These are phyloP conservation scores for Fonsecaea pugnacius DNA, from an alignment of 2,329 filamentous ascomycete species.

Conservation along the genomic window DNA sequence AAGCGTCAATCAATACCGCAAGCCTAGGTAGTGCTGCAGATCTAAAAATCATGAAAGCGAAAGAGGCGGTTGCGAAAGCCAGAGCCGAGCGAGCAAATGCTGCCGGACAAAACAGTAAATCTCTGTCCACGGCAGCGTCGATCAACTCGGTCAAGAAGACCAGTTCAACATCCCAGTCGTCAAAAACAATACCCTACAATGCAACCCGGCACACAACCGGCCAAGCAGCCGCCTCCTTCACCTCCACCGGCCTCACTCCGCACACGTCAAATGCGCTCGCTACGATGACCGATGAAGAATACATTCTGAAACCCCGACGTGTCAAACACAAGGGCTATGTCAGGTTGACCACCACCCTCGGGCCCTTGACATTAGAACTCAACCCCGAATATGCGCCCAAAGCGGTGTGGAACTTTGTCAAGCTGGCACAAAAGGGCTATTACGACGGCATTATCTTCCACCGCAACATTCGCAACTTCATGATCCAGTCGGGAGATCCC, in stretches of 20 bases:
- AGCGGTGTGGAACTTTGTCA: conserved; percentile 96
- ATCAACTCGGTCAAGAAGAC: conserved; percentile 35
- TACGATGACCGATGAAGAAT: conserved; percentile 88
- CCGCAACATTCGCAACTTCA: conserved; percentile 92
- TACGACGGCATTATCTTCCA: conserved; percentile 84
- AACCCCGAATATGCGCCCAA: conserved; percentile 89
- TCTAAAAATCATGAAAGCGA: conserved; percentile 82
- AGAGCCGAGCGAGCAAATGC: conserved; percentile 68
- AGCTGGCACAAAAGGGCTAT: conserved; percentile 84
- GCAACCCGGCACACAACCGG: conserved; percentile 90
- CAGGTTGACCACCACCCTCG: conserved; percentile 82
- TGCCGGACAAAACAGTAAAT: conserved; percentile 16
- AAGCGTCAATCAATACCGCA: conserved; percentile 76
- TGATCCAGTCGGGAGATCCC: conserved; percentile 97
- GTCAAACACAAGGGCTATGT: conserved; percentile 92
- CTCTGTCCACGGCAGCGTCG: conserved; percentile 7
- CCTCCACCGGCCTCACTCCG: conserved; percentile 88
- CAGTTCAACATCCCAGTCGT: conserved; percentile 26
- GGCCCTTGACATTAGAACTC: conserved; percentile 84
- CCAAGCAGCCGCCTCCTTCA: conserved; percentile 89
- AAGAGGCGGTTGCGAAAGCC: conserved; percentile 89
- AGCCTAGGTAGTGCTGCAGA: conserved; percentile 73
- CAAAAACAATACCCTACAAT: conserved; percentile 67
- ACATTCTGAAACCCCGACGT: conserved; percentile 87
- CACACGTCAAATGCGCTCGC: conserved; percentile 88